Percentiles rank a stretch among this genome's conserved stretches.
Evolutionary conservation across 1,284 basidiomycete species (phyloP).

Genomic region (Retiboletus flavoniger): DNA sequence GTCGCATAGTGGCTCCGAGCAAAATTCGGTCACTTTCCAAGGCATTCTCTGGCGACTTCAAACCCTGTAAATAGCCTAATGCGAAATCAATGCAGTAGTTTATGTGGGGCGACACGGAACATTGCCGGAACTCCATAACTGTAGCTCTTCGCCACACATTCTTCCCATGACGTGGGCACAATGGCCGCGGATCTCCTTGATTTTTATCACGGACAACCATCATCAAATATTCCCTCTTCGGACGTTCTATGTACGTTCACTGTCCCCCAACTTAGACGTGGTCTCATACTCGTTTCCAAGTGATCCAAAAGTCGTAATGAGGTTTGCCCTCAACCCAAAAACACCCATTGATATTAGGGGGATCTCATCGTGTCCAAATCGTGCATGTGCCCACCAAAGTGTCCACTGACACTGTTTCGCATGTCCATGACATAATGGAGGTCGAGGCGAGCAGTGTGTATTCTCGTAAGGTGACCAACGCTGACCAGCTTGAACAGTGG

Average conservation of each 20-base stretch:
- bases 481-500: slow-evolving; percentile 70
- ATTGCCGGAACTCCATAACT: slow-evolving; percentile 78
- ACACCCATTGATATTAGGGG: slow-evolving; percentile 49
- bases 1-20: slow-evolving; percentile 64
- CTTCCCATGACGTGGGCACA: slow-evolving; percentile 66
- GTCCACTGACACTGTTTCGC: slow-evolving; percentile 64
- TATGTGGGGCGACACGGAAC: neutral
- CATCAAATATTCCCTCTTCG: slow-evolving; percentile 71
- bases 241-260: slow-evolving; percentile 76
- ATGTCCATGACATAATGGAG: slow-evolving; percentile 70
- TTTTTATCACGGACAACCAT: slow-evolving; percentile 51
- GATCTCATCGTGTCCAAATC: slow-evolving; percentile 79
- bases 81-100: slow-evolving; percentile 19
- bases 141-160: slow-evolving; percentile 75
- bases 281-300: slow-evolving; percentile 38
- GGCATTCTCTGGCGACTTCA: slow-evolving; percentile 55
- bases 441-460: slow-evolving; percentile 57
- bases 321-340: slow-evolving; percentile 62
- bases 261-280: neutral
- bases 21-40: slow-evolving; percentile 78
- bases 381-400: slow-evolving; percentile 64
- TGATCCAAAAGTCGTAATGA: slow-evolving; percentile 88
- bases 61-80: slow-evolving; percentile 74
- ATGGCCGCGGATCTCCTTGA: slow-evolving; percentile 74
- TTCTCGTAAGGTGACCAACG: slow-evolving; percentile 64